phyloP scores from a whole-genome alignment of 192 early-diverging fungal genomes.

The Ambispora gerdemannii region DNA sequence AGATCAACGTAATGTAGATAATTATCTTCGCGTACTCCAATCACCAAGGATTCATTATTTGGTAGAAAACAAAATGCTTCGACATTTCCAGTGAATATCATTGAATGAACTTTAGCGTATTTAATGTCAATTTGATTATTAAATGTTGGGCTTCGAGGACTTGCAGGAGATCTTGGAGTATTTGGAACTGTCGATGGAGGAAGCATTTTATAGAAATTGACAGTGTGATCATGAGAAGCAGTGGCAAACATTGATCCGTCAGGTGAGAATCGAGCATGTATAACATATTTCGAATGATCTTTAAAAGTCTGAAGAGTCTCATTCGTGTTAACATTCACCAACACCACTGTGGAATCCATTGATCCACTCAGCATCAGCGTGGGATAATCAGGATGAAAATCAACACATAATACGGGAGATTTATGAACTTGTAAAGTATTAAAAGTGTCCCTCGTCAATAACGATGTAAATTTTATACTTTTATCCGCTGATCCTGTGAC shows the following conservation, averaged over 20 bases:
- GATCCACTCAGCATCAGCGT: slow-evolving; percentile 51
- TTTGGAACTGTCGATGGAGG: slow-evolving; percentile 30
- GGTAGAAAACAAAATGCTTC: slow-evolving; percentile 66
- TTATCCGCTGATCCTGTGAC: slow-evolving; percentile 61
- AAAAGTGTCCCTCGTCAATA: slow-evolving; percentile 38
- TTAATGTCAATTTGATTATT: neutral
- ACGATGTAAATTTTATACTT: slow-evolving; percentile 52
- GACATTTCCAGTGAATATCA: slow-evolving; percentile 55
- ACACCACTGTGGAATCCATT: slow-evolving; percentile 48
- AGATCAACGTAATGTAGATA: slow-evolving; percentile 61
- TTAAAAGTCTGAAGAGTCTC: slow-evolving; percentile 56
- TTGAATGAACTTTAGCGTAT: slow-evolving; percentile 32
- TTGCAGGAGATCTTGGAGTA: slow-evolving; percentile 33
- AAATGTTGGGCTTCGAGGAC: neutral
- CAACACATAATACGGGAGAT: slow-evolving; percentile 59
- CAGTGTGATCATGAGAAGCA: slow-evolving; percentile 67
- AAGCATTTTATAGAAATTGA: slow-evolving; percentile 55
- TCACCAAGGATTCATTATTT: slow-evolving; percentile 41
- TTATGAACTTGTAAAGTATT: slow-evolving; percentile 49
- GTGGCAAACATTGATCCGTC: slow-evolving; percentile 59
- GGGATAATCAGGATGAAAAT: slow-evolving; percentile 57
- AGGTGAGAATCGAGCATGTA: slow-evolving; percentile 57
- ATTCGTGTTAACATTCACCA: slow-evolving; percentile 43
- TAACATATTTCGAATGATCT: slow-evolving; percentile 71
- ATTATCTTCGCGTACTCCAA: slow-evolving; percentile 69